Percentiles rank a stretch among this genome's conserved stretches.
Conservation (phyloP, 768 basidiomycete species). For the Neoboletus subvelutipes region DNA sequence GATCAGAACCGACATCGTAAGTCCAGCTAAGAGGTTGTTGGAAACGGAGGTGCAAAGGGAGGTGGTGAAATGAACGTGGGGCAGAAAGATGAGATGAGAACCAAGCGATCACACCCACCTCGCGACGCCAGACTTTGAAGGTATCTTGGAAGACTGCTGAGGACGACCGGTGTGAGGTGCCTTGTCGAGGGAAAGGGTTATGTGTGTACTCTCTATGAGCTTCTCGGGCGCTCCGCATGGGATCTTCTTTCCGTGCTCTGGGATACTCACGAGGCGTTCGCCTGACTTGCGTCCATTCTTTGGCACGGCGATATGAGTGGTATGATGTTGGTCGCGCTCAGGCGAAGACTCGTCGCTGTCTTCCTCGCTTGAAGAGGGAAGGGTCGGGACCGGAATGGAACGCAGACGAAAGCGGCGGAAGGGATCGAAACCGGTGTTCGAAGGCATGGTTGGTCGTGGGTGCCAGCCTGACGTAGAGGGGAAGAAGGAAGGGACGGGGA, state of each 20-base stretch:
- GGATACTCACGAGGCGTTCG: conserved; percentile 1
- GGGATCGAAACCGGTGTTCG: conserved; percentile 6
- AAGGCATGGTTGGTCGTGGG: background rate
- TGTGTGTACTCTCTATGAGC: background rate
- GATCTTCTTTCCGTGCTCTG: background rate
- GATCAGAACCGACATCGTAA: conserved; percentile 1
- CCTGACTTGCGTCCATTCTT: conserved; percentile 2
- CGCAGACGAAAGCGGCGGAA: conserved; percentile 28
- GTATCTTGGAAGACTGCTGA: conserved; percentile 4
- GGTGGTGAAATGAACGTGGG: conserved; percentile 3
- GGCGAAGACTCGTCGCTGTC: conserved; percentile 28
- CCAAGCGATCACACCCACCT: conserved; percentile 15
- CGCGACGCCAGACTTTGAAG: background rate
- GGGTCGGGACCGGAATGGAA: background rate
- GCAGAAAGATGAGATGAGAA: background rate
- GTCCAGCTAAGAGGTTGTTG: background rate
- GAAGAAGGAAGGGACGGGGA: background rate
- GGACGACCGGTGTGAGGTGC: background rate
- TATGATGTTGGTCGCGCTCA: conserved; percentile 3
- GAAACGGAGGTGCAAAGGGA: background rate
- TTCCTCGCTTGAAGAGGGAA: conserved; percentile 10
- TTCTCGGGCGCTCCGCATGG: background rate
- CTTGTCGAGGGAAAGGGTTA: background rate
- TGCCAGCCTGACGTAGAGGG: background rate
- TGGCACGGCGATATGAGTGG: conserved; percentile 5